phyloP scores from a whole-genome alignment of 179 eudicot species.

The Kewa caespitosa region DNA sequence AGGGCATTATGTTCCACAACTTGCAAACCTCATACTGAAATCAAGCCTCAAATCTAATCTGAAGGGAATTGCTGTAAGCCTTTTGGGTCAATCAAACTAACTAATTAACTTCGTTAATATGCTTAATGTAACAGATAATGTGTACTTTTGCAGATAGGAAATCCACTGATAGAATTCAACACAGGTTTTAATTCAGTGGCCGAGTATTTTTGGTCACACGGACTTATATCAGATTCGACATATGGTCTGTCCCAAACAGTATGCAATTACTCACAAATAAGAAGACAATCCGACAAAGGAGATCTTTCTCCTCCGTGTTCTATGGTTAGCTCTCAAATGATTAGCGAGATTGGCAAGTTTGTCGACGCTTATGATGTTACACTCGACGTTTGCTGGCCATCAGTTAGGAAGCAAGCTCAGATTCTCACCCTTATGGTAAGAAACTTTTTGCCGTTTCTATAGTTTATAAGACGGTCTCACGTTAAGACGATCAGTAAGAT shows the following conservation, averaged over 20 bases:
- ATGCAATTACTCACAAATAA: slow-evolving; percentile 40
- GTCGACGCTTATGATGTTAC: slow-evolving; percentile 32
- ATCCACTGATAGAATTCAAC: slow-evolving; percentile 43
- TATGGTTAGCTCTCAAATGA: slow-evolving; percentile 13
- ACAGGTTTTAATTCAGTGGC: slow-evolving; percentile 39
- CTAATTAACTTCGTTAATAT: too few relatives aligned
- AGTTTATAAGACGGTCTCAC: too few relatives aligned
- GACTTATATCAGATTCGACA: slow-evolving; percentile 42
- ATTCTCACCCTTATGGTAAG: slow-evolving; percentile 26
- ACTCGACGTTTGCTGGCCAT: slow-evolving; percentile 32
- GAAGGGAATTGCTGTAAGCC: slow-evolving; percentile 48
- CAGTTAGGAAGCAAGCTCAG: slow-evolving; percentile 25
- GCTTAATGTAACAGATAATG: too few relatives aligned
- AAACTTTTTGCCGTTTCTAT: background rate
- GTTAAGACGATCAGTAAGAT: too few relatives aligned
- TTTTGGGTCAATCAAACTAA: too few relatives aligned
- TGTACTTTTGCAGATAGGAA: slow-evolving; percentile 43
- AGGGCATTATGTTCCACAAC: slow-evolving; percentile 54
- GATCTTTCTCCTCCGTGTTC: slow-evolving; percentile 17
- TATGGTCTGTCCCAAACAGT: slow-evolving; percentile 20
- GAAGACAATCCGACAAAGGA: slow-evolving; percentile 27
- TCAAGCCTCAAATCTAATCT: slow-evolving; percentile 35
- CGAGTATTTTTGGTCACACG: slow-evolving; percentile 44
- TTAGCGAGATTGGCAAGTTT: slow-evolving; percentile 23
- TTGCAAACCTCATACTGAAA: slow-evolving; percentile 33